Conservation (phyloP, 148 eudicot species). For the Fagopyrum esculentum region DNA sequence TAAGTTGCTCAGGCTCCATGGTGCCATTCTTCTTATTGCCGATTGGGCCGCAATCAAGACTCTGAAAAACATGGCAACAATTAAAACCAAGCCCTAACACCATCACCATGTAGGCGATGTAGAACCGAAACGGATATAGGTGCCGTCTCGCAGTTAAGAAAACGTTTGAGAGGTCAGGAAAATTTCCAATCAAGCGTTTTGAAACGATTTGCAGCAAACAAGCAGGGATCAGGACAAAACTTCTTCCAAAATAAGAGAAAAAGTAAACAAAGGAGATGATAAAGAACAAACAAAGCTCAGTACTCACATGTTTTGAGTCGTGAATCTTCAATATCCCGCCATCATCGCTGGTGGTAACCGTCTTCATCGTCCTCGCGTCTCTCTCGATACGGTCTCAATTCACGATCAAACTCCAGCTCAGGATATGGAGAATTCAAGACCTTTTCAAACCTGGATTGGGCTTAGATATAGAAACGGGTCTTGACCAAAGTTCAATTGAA, state of each 20-base stretch:
- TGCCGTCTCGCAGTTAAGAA: neutral
- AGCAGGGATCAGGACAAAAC: neutral
- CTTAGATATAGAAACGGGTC: too few relatives aligned
- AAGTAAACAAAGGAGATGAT: neutral
- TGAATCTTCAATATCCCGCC: neutral
- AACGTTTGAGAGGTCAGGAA: neutral
- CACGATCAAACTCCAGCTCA: too few relatives aligned
- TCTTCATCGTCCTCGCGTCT: neutral
- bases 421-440: too few relatives aligned
- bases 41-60: conserved; percentile 16
- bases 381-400: neutral
- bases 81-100: neutral
- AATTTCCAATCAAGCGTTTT: neutral
- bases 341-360: neutral
- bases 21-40: conserved; percentile 41
- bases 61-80: conserved; percentile 17
- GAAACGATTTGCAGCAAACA: neutral
- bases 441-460: too few relatives aligned
- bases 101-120: neutral
- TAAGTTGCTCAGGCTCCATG: conserved; percentile 49
- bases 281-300: neutral
- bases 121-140: neutral
- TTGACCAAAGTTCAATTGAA: too few relatives aligned
- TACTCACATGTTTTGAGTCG: neutral
- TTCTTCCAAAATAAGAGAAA: neutral